Percentiles rank a stretch among this genome's conserved stretches.
Evolutionary conservation across 139 green algal genomes (phyloP).

Genomic region (Coelastrella sp.): DNA sequence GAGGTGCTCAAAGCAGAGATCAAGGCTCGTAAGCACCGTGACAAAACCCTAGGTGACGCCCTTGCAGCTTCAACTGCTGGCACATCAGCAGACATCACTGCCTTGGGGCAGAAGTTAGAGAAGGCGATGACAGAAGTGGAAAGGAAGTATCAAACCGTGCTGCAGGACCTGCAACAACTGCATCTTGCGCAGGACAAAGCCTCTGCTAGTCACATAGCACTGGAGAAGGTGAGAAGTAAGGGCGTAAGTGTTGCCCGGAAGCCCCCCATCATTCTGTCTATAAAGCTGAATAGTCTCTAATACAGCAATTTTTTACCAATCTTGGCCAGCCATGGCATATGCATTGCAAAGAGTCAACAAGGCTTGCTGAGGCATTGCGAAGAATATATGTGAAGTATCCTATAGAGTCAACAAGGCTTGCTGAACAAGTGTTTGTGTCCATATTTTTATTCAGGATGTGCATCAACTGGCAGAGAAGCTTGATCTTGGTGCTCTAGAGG

Average conservation of each 20-base stretch:
- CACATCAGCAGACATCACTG: constrained; percentile 15
- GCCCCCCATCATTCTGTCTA: too few relatives aligned
- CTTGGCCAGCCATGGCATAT: too few relatives aligned
- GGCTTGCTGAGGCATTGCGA: too few relatives aligned
- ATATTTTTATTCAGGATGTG: constrained; percentile 12
- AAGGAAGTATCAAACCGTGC: not conserved
- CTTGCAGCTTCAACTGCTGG: constrained; percentile 2
- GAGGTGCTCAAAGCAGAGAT: constrained; percentile 27
- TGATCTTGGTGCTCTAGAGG: not conserved
- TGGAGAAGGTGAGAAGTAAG: not conserved
- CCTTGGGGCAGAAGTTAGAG: constrained; percentile 2
- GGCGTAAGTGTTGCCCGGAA: not conserved
- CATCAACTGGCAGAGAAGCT: constrained; percentile 15
- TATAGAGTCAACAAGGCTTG: too few relatives aligned
- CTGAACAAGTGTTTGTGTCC: too few relatives aligned
- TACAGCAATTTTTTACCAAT: too few relatives aligned
- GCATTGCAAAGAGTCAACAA: too few relatives aligned
- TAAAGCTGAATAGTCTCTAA: too few relatives aligned
- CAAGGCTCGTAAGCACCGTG: constrained; percentile 26
- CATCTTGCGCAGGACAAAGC: not conserved
- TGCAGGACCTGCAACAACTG: not conserved
- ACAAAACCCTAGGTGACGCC: constrained; percentile 6
- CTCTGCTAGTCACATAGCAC: not conserved
- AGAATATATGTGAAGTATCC: too few relatives aligned
- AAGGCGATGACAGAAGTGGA: not conserved